Percentiles rank a stretch among this genome's conserved stretches.
These are phyloP conservation scores for Mortierella sp. DNA, from an alignment of 371 early-diverging fungal genomes.

Conservation along the genomic window DNA sequence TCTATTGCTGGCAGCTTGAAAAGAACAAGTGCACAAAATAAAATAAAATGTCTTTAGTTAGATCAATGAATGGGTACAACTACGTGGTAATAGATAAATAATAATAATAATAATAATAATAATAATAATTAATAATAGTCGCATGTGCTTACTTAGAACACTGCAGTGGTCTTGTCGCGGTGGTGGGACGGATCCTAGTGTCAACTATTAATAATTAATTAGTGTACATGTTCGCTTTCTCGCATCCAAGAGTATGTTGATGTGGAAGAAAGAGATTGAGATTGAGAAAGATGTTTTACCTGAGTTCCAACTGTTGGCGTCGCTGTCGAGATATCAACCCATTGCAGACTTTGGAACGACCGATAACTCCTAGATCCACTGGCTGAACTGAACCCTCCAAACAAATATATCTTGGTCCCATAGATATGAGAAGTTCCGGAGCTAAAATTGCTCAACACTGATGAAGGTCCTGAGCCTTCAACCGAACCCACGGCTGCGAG, in stretches of 20 bases:
- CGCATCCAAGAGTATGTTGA: background rate
- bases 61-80: background rate
- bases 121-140: too few relatives aligned
- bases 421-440: slow-evolving; percentile 35
- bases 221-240: background rate
- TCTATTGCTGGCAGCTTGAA: slow-evolving; percentile 28
- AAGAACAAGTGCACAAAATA: background rate
- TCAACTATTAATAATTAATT: slow-evolving; percentile 10
- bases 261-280: background rate
- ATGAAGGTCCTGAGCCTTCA: background rate
- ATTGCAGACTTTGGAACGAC: slow-evolving; percentile 33
- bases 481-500: background rate
- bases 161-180: slow-evolving; percentile 47
- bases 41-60: background rate
- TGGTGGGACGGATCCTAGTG: slow-evolving; percentile 24
- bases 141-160: slow-evolving; percentile 36
- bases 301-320: slow-evolving; percentile 29
- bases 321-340: slow-evolving; percentile 31
- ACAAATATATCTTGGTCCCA: slow-evolving; percentile 28
- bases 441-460: slow-evolving; percentile 24
- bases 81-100: background rate
- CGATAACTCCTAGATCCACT: slow-evolving; percentile 21
- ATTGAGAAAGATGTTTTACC: slow-evolving; percentile 6
- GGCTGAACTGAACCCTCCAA: slow-evolving; percentile 34
- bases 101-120: too few relatives aligned